phyloP scores from a whole-genome alignment of 192 early-diverging fungal genomes.

The Backusella mclennaniae region DNA sequence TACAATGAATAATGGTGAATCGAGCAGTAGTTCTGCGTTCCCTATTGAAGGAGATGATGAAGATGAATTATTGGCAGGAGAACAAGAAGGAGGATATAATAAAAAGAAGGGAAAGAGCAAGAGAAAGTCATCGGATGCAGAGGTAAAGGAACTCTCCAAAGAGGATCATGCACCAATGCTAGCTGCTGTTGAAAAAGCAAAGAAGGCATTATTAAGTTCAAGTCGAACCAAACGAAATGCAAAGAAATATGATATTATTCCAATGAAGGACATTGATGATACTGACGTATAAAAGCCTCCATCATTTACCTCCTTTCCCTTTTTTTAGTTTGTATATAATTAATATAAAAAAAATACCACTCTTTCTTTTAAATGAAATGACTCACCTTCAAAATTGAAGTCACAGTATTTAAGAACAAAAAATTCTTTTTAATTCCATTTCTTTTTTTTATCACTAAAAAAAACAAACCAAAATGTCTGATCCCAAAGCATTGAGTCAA shows the following conservation, averaged over 20 bases:
- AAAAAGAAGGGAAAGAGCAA: conserved; percentile 4
- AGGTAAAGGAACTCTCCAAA: background rate
- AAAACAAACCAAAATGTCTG: conserved; percentile 24
- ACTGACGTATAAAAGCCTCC: background rate
- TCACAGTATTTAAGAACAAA: background rate
- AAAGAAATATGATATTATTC: conserved; percentile 12
- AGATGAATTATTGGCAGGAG: conserved; percentile 11
- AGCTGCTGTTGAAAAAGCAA: conserved; percentile 16
- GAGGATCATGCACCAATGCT: conserved; percentile 14
- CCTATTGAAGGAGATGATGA: conserved; percentile 3
- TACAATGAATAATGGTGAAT: background rate
- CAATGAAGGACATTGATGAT: conserved; percentile 16
- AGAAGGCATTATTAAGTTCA: background rate
- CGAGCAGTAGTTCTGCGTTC: background rate
- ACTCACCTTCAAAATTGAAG: conserved; percentile 1
- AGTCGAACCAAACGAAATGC: conserved; percentile 7
- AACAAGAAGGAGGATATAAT: background rate
- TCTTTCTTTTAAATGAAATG: background rate
- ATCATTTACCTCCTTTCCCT: background rate
- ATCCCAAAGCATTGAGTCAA: conserved; percentile 23
- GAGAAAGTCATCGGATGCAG: conserved; percentile 22
- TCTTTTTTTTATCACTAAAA: background rate
- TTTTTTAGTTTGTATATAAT: background rate
- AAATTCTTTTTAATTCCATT: background rate
- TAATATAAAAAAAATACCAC: background rate